These are phyloP conservation scores for Dioscorea alata DNA, from an alignment of 106 monocot species.

Conservation along the genomic window DNA sequence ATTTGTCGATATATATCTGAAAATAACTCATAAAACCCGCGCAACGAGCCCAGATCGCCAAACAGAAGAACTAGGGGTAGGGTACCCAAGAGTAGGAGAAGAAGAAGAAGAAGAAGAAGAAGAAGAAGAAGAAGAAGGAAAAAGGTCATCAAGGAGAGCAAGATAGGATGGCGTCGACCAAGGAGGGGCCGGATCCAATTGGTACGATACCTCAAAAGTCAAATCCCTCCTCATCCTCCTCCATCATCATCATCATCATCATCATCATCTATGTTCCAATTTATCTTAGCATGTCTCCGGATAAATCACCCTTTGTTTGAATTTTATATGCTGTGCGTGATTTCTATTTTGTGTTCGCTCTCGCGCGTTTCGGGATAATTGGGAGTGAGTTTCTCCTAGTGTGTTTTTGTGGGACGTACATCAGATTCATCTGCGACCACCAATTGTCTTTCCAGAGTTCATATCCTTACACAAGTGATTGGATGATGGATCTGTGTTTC, in stretches of 20 bases:
- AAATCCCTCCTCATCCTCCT: neutral
- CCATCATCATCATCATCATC: neutral
- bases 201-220: neutral
- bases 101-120: neutral
- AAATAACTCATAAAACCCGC: too few species aligned
- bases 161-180: conserved; percentile 13
- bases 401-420: too few species aligned
- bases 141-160: neutral
- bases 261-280: neutral
- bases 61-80: too few species aligned
- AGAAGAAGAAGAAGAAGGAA: neutral
- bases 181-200: conserved; percentile 24
- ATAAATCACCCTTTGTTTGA: neutral
- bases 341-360: neutral
- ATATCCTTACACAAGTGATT: too few species aligned
- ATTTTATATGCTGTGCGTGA: neutral
- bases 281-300: neutral
- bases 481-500: too few species aligned
- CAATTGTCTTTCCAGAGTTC: too few species aligned
- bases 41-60: too few species aligned
- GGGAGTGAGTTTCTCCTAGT: too few species aligned
- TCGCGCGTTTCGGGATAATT: neutral
- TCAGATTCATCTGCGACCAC: too few species aligned
- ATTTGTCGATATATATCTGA: too few species aligned
- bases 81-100: neutral